A percentile compares a stretch with the other conserved stretches of the same genome.
Conservation (phyloP, 768 basidiomycete genomes). For the Inosperma sp. region DNA sequence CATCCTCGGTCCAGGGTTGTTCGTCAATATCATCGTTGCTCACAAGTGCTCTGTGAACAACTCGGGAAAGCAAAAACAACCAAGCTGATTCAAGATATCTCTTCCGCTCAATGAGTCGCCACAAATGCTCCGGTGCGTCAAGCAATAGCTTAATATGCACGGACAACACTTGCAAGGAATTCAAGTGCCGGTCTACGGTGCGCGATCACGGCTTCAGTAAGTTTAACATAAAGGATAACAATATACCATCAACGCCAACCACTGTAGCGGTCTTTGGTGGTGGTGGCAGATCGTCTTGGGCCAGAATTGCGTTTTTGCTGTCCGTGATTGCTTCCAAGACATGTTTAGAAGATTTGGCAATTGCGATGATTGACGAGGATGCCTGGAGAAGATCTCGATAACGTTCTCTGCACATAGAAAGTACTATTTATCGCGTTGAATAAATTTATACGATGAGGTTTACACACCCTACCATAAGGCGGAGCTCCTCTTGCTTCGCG, state of each 20-base stretch:
- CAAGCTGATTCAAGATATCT: slow-evolving; percentile 80
- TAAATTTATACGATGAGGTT: background rate
- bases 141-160: slow-evolving; percentile 89
- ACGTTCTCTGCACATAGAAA: slow-evolving; percentile 74
- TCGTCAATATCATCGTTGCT: slow-evolving; percentile 62
- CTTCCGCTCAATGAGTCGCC: slow-evolving; percentile 79
- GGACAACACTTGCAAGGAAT: slow-evolving; percentile 67
- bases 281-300: slow-evolving; percentile 41
- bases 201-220: background rate
- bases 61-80: slow-evolving; percentile 81
- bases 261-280: slow-evolving; percentile 37
- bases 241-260: slow-evolving; percentile 43
- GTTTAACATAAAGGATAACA: background rate
- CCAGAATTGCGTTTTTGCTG: slow-evolving; percentile 48
- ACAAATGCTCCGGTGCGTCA: slow-evolving; percentile 88
- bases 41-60: slow-evolving; percentile 73
- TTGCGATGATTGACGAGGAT: slow-evolving; percentile 77
- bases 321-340: slow-evolving; percentile 63
- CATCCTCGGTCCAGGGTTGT: slow-evolving; percentile 51
- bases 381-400: slow-evolving; percentile 85
- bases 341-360: slow-evolving; percentile 61
- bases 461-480: slow-evolving; percentile 90
- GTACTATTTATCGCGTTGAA: slow-evolving; percentile 27
- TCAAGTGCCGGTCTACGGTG: slow-evolving; percentile 58
- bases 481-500: slow-evolving; percentile 81